A percentile compares a stretch with the other conserved stretches of the same genome.
phyloP scores from a whole-genome alignment of 148 eudicot species.

The Linanthus parryae region DNA sequence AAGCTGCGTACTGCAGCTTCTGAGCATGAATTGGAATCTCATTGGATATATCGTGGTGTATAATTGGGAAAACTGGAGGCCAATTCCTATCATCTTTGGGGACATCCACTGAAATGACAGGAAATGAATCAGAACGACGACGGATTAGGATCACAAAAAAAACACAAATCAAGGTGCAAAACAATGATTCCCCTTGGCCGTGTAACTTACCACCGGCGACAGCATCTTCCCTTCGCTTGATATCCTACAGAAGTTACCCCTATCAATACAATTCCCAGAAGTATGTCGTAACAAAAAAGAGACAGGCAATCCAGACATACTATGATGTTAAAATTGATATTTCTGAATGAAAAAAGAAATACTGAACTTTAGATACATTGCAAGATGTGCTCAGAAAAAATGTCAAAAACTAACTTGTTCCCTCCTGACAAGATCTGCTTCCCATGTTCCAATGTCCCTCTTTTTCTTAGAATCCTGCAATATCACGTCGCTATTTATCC shows the following conservation, averaged over 20 bases:
- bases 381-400: constrained; percentile 7
- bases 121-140: background rate
- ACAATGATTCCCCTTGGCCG: background rate
- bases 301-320: no score
- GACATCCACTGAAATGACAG: constrained; percentile 35
- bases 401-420: constrained; percentile 42
- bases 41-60: constrained; percentile 60
- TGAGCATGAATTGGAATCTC: constrained; percentile 61
- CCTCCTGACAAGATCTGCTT: constrained; percentile 52
- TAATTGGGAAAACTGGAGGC: constrained; percentile 58
- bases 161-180: background rate
- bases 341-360: no score
- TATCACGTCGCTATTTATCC: no score
- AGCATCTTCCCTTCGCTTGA: constrained; percentile 55
- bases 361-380: no score
- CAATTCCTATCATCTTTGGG: constrained; percentile 49
- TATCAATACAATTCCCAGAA: no score
- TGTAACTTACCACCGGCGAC: constrained; percentile 42
- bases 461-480: constrained; percentile 71
- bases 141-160: background rate
- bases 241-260: constrained; percentile 24
- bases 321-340: no score
- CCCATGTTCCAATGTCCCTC: constrained; percentile 58
- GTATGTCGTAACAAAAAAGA: no score
- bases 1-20: constrained; percentile 57